A percentile compares a stretch with the other conserved stretches of the same genome.
phyloP scores from a whole-genome alignment of 192 early-diverging fungal species.

The Entomortierella beljakovae region DNA sequence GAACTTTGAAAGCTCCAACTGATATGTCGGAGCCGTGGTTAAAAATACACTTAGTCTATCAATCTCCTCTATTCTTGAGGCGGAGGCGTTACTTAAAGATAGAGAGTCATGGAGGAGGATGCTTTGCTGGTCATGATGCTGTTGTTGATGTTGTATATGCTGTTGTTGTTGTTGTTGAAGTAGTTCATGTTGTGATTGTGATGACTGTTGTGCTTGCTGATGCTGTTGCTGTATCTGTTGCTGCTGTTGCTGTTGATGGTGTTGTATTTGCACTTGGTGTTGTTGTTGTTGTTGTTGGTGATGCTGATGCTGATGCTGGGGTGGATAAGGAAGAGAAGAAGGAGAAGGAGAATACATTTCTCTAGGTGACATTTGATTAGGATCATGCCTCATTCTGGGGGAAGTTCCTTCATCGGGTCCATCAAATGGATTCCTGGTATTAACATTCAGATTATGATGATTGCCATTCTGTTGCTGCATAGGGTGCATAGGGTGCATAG shows the following conservation, averaged over 20 bases:
- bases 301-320: slow-evolving; percentile 6
- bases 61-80: slow-evolving; percentile 53
- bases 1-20: slow-evolving; percentile 52
- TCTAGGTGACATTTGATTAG: slow-evolving; percentile 26
- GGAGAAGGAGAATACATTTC: slow-evolving; percentile 27
- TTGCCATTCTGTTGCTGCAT: slow-evolving; percentile 29
- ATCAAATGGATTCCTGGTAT: slow-evolving; percentile 44
- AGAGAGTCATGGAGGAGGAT: slow-evolving; percentile 41
- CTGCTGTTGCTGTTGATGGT: slow-evolving; percentile 27
- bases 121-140: slow-evolving; percentile 39
- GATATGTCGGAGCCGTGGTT: slow-evolving; percentile 48
- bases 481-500: slow-evolving; percentile 12
- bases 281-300: slow-evolving; percentile 34
- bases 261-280: slow-evolving; percentile 18
- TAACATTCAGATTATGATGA: too few relatives aligned
- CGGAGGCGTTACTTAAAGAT: slow-evolving; percentile 39
- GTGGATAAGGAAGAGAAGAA: slow-evolving; percentile 15
- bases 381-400: neutral
- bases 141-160: slow-evolving; percentile 33
- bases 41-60: slow-evolving; percentile 49
- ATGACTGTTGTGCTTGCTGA: slow-evolving; percentile 25
- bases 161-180: slow-evolving; percentile 27
- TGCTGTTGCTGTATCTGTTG: slow-evolving; percentile 35
- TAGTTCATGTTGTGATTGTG: slow-evolving; percentile 25
- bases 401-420: slow-evolving; percentile 22